Evolutionary conservation across 495 filamentous ascomycete species (phyloP), one percentile per base, ranked within the genome.

Genomic region (Penicillium lagena): DNA sequence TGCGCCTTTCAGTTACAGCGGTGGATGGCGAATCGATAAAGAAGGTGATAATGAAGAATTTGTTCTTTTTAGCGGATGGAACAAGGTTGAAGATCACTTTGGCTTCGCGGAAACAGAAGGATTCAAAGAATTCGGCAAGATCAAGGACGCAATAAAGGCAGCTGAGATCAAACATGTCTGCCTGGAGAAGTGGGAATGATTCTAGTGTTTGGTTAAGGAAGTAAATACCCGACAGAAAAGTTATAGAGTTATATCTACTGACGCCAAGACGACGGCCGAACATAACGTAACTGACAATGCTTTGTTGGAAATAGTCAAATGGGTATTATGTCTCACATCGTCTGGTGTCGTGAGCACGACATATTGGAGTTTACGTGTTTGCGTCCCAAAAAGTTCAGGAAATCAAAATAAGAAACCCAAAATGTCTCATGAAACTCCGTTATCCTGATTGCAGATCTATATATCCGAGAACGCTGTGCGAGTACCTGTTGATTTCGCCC

Each of bases 61-160:
- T 45, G 66, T 78, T 0, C 35, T 81, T 0, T 66, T 78, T n/a
- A 66, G 50, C 35, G 72, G 77, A 5, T 79, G 75, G 75, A 56
- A 66, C 22, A 56, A 52, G 12, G 63, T 71, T 4, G 70, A 78
- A 46, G 61, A 66, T 42, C 72, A 78, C 42, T 39, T 35, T 28
- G 66, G 48, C 5, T 77, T 76, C 46, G 61, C 52, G 13, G 55
- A 64, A 40, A 55, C 63, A 4, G 52, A 60, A 12, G 64, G 34
- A 7, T 69, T 68, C 17, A 47, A 52, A 32, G 64, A 66, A 43
- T 78, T 72, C 37, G 46, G 33, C 1, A 52, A 59, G 42, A 55
- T 67, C 5, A 49, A 52, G 29, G 32, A 51, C 1, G 46, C 58
- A 33, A 13, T 71, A 13, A 56, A 64, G 13, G 60, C 59, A 6